A percentile compares a stretch with the other conserved stretches of the same genome.
Evolutionary conservation across 2,329 filamentous ascomycete species (phyloP).

Genomic region (Exutisphaerella laricina): DNA sequence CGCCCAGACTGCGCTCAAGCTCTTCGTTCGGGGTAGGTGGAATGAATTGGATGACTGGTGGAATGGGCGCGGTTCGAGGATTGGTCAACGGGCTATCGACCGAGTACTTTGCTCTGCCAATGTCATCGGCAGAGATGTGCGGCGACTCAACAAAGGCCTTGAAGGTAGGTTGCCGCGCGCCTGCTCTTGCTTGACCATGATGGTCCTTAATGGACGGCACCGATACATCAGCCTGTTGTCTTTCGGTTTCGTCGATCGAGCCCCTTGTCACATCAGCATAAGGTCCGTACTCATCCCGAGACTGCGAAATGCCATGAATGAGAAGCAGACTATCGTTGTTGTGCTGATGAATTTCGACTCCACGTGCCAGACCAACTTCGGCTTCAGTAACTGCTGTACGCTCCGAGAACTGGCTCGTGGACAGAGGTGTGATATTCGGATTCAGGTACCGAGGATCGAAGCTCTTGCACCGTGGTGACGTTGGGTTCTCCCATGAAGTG

Average conservation of each 20-base stretch:
- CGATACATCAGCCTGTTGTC: not conserved
- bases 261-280: conserved; percentile 3
- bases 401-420: conserved; percentile 25
- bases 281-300: conserved; percentile 2
- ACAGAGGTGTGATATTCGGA: conserved; percentile 24
- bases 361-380: conserved; percentile 58
- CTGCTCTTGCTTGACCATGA: conserved; percentile 1
- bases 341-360: conserved; percentile 56
- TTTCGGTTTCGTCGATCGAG: conserved; percentile 5
- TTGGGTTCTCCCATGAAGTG: conserved; percentile 13
- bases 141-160: conserved; percentile 17
- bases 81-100: conserved; percentile 56
- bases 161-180: conserved; percentile 12
- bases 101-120: conserved; percentile 13
- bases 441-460: conserved; percentile 22
- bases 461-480: conserved; percentile 22
- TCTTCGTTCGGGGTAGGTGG: conserved; percentile 50
- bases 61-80: conserved; percentile 52
- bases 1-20: conserved; percentile 37
- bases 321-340: conserved; percentile 59
- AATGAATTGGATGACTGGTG: conserved; percentile 52
- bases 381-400: conserved; percentile 27
- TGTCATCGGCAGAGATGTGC: conserved; percentile 4
- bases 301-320: conserved; percentile 46
- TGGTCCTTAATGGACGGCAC: conserved; percentile 6